Conservation (phyloP, 2,329 filamentous ascomycete genomes). For the Leptographium flavum region DNA sequence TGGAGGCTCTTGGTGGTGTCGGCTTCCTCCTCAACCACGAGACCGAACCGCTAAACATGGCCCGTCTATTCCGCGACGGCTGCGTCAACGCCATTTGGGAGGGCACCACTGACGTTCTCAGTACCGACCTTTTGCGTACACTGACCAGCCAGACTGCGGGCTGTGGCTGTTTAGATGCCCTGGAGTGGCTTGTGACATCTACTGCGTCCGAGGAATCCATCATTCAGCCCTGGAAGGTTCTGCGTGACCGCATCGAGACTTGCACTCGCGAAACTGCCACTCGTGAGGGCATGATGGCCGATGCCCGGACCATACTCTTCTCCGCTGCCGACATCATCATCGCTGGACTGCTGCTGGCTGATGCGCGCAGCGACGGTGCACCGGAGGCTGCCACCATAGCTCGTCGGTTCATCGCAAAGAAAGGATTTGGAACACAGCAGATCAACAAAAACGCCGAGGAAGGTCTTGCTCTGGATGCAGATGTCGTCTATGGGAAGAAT, state of each 20-base stretch:
- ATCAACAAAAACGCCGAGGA: slow-evolving; percentile 11
- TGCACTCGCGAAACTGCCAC: slow-evolving; percentile 18
- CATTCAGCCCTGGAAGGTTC: slow-evolving; percentile 22
- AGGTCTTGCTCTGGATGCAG: slow-evolving; percentile 18
- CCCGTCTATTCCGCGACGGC: slow-evolving; percentile 50
- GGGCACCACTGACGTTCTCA: slow-evolving; percentile 60
- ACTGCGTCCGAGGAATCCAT: slow-evolving; percentile 8
- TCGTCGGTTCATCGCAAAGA: slow-evolving; percentile 22
- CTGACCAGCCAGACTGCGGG: slow-evolving; percentile 29
- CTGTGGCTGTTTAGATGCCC: slow-evolving; percentile 22
- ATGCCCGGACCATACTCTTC: slow-evolving; percentile 31
- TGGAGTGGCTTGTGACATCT: slow-evolving; percentile 24
- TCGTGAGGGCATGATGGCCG: slow-evolving; percentile 26
- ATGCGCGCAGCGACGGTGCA: slow-evolving; percentile 23
- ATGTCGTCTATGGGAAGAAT: slow-evolving; percentile 21
- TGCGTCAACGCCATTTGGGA: slow-evolving; percentile 45
- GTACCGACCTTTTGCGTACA: slow-evolving; percentile 32
- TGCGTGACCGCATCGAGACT: slow-evolving; percentile 23
- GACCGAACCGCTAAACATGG: slow-evolving; percentile 50
- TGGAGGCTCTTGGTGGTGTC: slow-evolving; percentile 52
- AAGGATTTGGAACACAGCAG: slow-evolving; percentile 14
- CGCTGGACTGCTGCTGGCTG: slow-evolving; percentile 26
- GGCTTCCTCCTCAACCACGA: slow-evolving; percentile 49
- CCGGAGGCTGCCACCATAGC: slow-evolving; percentile 24
- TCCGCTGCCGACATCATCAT: slow-evolving; percentile 28